These are phyloP conservation scores for Crepidotus variabilis DNA, from an alignment of 768 basidiomycete species.

Conservation along the genomic window DNA sequence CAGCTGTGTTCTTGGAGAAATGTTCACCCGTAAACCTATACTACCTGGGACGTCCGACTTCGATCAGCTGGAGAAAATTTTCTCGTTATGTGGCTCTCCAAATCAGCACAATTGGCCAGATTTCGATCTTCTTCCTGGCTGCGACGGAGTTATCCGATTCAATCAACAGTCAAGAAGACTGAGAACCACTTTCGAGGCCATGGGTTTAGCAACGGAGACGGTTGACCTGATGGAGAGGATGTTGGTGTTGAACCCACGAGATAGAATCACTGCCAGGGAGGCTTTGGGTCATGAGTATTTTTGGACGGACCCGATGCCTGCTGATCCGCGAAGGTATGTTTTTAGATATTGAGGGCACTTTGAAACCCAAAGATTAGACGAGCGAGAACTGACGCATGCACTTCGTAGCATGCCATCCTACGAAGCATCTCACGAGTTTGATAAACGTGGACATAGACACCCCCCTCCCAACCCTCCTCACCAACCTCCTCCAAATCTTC, in stretches of 20 bases:
- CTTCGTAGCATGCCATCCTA: slow-evolving; percentile 61
- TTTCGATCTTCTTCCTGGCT: slow-evolving; percentile 70
- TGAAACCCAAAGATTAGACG: neutral
- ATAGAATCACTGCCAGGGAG: slow-evolving; percentile 78
- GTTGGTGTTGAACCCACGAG: slow-evolving; percentile 76
- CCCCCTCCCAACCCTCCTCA: slow-evolving; percentile 25
- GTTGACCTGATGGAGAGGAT: slow-evolving; percentile 81
- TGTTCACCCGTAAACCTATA: slow-evolving; percentile 86
- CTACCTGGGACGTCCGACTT: slow-evolving; percentile 84
- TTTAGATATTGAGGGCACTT: neutral
- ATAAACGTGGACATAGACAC: slow-evolving; percentile 62
- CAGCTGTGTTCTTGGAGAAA: slow-evolving; percentile 95
- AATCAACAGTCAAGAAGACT: slow-evolving; percentile 49
- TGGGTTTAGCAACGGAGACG: slow-evolving; percentile 55
- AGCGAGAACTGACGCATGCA: neutral
- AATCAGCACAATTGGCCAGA: slow-evolving; percentile 81
- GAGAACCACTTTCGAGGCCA: slow-evolving; percentile 55
- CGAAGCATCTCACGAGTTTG: slow-evolving; percentile 82
- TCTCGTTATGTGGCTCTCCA: slow-evolving; percentile 85
- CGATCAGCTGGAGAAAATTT: slow-evolving; percentile 91
- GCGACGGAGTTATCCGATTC: slow-evolving; percentile 74
- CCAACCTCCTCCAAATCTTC: slow-evolving; percentile 26
- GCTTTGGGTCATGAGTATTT: slow-evolving; percentile 94
- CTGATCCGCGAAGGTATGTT: slow-evolving; percentile 75
- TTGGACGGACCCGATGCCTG: slow-evolving; percentile 86